Percentiles rank a stretch among this genome's conserved stretches.
These are phyloP conservation scores for Hymenoscyphus infarciens DNA, from an alignment of 2,329 filamentous ascomycete species.

Conservation along the genomic window DNA sequence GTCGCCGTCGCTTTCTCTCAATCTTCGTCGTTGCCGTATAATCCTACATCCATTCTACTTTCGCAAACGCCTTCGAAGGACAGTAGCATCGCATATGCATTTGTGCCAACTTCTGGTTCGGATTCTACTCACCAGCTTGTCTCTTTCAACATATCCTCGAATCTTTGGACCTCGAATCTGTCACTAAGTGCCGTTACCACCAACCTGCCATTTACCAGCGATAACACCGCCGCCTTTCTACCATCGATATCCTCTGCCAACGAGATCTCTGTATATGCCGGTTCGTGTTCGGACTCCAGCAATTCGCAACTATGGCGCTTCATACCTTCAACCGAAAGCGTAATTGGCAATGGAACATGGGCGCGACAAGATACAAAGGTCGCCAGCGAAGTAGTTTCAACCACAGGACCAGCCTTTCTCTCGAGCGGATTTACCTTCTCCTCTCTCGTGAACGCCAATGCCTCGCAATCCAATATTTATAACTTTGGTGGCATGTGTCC, in stretches of 20 bases:
- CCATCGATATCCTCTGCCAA: conserved; percentile 65
- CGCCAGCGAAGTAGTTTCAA: conserved; percentile 36
- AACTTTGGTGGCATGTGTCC: conserved; percentile 89
- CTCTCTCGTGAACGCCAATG: conserved; percentile 29
- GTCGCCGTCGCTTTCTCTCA: conserved; percentile 33
- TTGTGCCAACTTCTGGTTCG: conserved; percentile 45
- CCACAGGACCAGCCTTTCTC: conserved; percentile 46
- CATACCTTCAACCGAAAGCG: conserved; percentile 42
- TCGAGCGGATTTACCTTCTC: conserved; percentile 42
- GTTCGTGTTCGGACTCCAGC: conserved; percentile 60
- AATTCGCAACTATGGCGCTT: conserved; percentile 66
- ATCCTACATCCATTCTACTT: conserved; percentile 69
- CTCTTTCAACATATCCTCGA: conserved; percentile 61
- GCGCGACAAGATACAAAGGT: conserved; percentile 39
- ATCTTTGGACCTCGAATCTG: conserved; percentile 46
- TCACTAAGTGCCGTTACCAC: conserved; percentile 49
- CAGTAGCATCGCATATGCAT: conserved; percentile 63
- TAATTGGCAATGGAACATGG: conserved; percentile 54
- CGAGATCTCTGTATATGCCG: conserved; percentile 69
- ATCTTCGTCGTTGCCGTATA: conserved; percentile 62
- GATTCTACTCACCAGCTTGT: conserved; percentile 46
- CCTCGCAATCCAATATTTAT: conserved; percentile 35
- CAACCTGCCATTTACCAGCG: conserved; percentile 60
- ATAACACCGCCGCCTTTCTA: conserved; percentile 56
- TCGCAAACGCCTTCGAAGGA: conserved; percentile 45